phyloP scores from a whole-genome alignment of 257 asterid species.

The Solanum clarkiae region DNA sequence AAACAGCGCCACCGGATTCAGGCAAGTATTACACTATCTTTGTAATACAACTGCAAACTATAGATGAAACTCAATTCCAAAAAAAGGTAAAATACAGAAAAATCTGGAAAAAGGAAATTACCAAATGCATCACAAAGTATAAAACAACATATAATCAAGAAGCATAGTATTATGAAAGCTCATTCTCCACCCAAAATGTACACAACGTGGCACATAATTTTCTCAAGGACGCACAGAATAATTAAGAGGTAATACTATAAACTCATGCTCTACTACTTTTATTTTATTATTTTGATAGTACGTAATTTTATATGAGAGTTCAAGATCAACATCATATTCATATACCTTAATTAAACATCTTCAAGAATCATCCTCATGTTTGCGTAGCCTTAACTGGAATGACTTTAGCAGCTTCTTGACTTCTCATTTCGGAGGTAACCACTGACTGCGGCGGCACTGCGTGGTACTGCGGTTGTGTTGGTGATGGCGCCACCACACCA shows the following conservation, averaged over 20 bases:
- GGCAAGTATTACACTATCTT: no score
- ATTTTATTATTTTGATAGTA: not conserved
- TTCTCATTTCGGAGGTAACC: slow-evolving; percentile 21
- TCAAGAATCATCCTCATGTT: slow-evolving; percentile 20
- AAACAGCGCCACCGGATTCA: no score
- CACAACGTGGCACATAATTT: not conserved
- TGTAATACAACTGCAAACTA: no score
- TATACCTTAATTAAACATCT: not conserved
- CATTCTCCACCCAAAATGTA: not conserved
- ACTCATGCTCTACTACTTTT: not conserved
- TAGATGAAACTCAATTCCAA: no score
- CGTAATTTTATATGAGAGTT: not conserved
- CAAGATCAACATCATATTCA: not conserved
- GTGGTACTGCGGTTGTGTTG: slow-evolving; percentile 33
- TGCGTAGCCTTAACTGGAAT: slow-evolving; percentile 38
- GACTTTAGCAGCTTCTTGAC: slow-evolving; percentile 33
- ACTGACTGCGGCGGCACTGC: slow-evolving; percentile 19
- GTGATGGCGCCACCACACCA: slow-evolving; percentile 34
- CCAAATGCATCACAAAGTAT: not conserved
- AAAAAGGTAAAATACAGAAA: not conserved
- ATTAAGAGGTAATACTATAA: not conserved
- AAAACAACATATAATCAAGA: not conserved
- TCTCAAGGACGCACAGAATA: not conserved
- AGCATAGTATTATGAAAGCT: not conserved
- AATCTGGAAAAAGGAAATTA: not conserved